These are phyloP conservation scores for Pythium sp. DNA, from an alignment of 352 stramenopile genomes.

Conservation along the genomic window DNA sequence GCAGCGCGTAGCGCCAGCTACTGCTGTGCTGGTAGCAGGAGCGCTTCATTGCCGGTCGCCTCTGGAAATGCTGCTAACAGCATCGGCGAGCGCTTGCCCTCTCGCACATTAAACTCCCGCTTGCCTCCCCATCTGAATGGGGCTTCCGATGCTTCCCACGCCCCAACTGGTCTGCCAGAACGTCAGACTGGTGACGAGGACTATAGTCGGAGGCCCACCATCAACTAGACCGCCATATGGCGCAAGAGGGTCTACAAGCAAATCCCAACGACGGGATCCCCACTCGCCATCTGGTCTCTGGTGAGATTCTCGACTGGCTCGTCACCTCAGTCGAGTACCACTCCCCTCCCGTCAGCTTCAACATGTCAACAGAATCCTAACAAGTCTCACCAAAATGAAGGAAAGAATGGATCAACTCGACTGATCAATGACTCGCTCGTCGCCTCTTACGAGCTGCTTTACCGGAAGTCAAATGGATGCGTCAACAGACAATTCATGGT, in stretches of 20 bases:
- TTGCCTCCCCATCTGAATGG: neutral
- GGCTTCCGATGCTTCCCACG: neutral
- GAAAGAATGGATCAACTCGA: too few relatives aligned
- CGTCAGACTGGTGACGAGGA: neutral
- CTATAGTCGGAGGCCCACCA: neutral
- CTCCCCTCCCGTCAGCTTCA: neutral
- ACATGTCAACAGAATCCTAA: neutral
- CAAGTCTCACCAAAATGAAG: neutral
- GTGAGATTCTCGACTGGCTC: neutral
- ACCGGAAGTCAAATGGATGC: too few relatives aligned
- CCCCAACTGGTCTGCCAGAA: neutral
- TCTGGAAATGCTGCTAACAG: neutral
- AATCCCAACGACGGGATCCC: neutral
- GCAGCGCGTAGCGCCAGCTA: neutral
- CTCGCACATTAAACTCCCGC: neutral
- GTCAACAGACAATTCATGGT: too few relatives aligned
- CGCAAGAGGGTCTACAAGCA: neutral
- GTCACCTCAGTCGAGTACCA: neutral
- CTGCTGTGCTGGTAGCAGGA: neutral
- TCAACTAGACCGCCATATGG: neutral
- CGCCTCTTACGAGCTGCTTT: too few relatives aligned
- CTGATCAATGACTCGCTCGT: too few relatives aligned
- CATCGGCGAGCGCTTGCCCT: too few relatives aligned
- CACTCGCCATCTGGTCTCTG: neutral
- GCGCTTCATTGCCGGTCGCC: neutral